Percentiles rank a stretch among this genome's conserved stretches.
Evolutionary conservation across 345 rosid genomes (phyloP).

Genomic region (Aegle marmelos): DNA sequence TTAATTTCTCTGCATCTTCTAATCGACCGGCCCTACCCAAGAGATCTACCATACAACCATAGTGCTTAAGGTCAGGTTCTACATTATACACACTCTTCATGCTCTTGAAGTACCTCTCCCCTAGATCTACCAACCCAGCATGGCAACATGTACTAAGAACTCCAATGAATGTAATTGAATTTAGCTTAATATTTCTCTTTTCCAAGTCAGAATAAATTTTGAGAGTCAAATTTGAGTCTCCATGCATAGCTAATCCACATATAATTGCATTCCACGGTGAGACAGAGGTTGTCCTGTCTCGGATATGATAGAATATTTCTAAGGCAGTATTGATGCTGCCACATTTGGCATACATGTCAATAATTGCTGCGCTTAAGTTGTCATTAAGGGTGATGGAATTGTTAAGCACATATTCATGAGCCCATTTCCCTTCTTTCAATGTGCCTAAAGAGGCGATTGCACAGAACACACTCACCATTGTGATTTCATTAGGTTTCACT

Average conservation of each 20-base stretch:
- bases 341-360: constrained; percentile 95
- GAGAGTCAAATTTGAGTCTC: constrained; percentile 56
- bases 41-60: constrained; percentile 70
- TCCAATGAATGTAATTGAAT: constrained; percentile 73
- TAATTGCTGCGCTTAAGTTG: constrained; percentile 72
- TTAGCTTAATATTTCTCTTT: constrained; percentile 38
- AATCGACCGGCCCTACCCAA: constrained; percentile 67
- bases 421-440: constrained; percentile 60
- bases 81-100: constrained; percentile 51
- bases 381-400: constrained; percentile 49
- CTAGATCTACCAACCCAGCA: constrained; percentile 55
- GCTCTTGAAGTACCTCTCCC: constrained; percentile 49
- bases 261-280: constrained; percentile 91
- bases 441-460: constrained; percentile 60
- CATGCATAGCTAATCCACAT: constrained; percentile 74
- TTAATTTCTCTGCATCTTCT: constrained; percentile 58
- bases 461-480: constrained; percentile 80
- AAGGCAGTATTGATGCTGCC: constrained; percentile 66
- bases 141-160: constrained; percentile 80
- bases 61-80: constrained; percentile 66
- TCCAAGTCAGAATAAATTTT: constrained; percentile 50
- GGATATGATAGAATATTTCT: constrained; percentile 48
- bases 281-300: constrained; percentile 34
- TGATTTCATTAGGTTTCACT: constrained; percentile 59
- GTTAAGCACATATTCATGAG: constrained; percentile 41